Percentiles rank a stretch among this genome's conserved stretches.
phyloP scores from a whole-genome alignment of 371 early-diverging fungal species.

The Mucor racemosus region DNA sequence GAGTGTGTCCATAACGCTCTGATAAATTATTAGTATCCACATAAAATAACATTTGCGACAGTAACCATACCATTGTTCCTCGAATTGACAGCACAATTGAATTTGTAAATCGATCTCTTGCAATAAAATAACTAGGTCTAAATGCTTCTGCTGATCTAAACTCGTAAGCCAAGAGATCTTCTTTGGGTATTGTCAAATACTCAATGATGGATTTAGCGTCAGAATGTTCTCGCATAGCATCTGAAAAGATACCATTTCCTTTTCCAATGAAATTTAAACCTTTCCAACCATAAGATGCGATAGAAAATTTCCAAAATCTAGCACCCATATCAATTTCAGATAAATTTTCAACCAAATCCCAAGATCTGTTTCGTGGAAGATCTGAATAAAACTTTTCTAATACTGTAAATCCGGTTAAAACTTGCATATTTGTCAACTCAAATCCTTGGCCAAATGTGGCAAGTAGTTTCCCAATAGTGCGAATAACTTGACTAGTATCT shows the following conservation, averaged over 20 bases:
- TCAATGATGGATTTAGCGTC: constrained; percentile 75
- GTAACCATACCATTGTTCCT: constrained; percentile 75
- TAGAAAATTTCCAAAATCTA: constrained; percentile 65
- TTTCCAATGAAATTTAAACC: constrained; percentile 82
- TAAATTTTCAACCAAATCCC: constrained; percentile 46
- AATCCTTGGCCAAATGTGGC: constrained; percentile 81
- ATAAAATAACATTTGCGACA: not conserved
- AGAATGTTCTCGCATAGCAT: constrained; percentile 72
- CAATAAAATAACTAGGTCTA: constrained; percentile 82
- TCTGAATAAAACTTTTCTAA: constrained; percentile 65
- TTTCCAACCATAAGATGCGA: constrained; percentile 83
- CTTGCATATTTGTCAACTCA: constrained; percentile 75
- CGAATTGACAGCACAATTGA: constrained; percentile 80
- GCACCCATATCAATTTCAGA: constrained; percentile 64
- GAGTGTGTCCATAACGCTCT: constrained; percentile 82
- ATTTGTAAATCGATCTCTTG: constrained; percentile 69
- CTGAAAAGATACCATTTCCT: constrained; percentile 69
- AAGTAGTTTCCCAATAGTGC: constrained; percentile 59
- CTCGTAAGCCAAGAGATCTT: constrained; percentile 80
- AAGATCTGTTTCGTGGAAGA: constrained; percentile 47
- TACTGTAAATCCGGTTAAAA: constrained; percentile 73
- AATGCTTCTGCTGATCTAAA: constrained; percentile 75
- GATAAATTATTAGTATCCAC: not conserved
- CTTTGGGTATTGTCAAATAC: constrained; percentile 68
- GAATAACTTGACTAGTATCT: constrained; percentile 61